These are phyloP conservation scores for Isoetes taiwanensis DNA, from an alignment of 75 land plant genomes.

Conservation along the genomic window DNA sequence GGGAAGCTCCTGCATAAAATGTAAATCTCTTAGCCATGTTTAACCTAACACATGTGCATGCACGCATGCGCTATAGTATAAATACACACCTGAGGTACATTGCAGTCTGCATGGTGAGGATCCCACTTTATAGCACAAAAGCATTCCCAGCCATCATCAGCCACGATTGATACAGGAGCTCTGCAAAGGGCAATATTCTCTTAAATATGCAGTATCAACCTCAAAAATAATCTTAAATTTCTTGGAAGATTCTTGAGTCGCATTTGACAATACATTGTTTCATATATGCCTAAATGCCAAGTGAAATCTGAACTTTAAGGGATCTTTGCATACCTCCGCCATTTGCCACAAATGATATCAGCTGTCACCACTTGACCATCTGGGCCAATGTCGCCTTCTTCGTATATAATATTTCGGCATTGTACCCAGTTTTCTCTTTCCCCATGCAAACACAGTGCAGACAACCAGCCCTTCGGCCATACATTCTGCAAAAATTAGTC, in stretches of 20 bases:
- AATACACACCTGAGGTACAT: slow-evolving; percentile 76
- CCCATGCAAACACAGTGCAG: neutral
- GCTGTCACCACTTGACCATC: neutral
- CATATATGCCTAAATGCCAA: neutral
- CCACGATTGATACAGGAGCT: slow-evolving; percentile 51
- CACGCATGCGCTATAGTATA: no score
- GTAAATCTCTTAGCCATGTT: no score
- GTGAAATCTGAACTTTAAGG: no score
- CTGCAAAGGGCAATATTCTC: slow-evolving; percentile 19
- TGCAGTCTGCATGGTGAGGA: slow-evolving; percentile 76
- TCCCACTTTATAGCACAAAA: slow-evolving; percentile 52
- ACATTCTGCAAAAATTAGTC: neutral
- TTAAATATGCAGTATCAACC: no score
- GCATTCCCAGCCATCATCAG: slow-evolving; percentile 65
- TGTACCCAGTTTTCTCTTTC: slow-evolving; percentile 1
- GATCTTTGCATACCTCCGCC: slow-evolving; percentile 32
- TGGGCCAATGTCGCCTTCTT: neutral
- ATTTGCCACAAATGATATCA: slow-evolving; percentile 24
- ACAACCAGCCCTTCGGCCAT: slow-evolving; percentile 4
- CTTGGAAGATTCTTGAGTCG: neutral
- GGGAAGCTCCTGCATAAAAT: no score
- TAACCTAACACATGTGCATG: no score
- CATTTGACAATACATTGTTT: neutral
- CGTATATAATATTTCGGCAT: slow-evolving; percentile 1
- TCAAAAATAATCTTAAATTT: neutral